Evolutionary conservation across 2,329 filamentous ascomycete genomes (phyloP), one percentile per base, ranked within the genome.

Genomic region (Laburnicola sp.): DNA sequence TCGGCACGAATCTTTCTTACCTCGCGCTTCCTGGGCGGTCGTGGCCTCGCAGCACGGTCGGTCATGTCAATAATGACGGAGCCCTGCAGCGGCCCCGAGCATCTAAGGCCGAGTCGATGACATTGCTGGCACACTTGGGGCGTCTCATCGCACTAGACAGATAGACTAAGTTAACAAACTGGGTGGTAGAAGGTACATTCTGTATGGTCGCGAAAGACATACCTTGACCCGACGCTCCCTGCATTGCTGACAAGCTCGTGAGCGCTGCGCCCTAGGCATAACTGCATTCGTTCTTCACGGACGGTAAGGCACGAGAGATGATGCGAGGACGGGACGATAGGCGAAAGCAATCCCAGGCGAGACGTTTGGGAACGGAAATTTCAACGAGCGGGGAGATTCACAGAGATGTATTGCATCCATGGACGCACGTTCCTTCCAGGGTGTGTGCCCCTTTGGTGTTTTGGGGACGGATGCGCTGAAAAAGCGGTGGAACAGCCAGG

Each of bases 21-120:
- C 23, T 50, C 50, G 36, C 48, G 52, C 37, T 65, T 66, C 54
- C 65, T 67, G 6, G 60, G 56, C 22, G 46, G 53, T 43, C 60
- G 59, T 8, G 66, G 65, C 46, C 64, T 69, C 8, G 57, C 51
- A 1, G 68, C 58, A 38, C 62, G 64, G 23, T 69, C 63, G 0
- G 67, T 70, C 67, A 70, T 70, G 28, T 70, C 67, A 46, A 71
- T 71, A 43, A 71, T 66, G 28, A 70, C 63, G 16, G 66, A 68
- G 45, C 66, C 67, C 23, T 68, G 59, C 3, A 68, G 37, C 1
- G 67, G 64, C 9, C 68, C 67, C 11, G 65, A 68, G 56, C 68
- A 70, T 21, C 49, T 39, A 30, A 70, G 57, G 11, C 63, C 60
- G 11, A 70, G 58, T 8, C 66, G 65, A 11, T 53, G 51, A 45